Evolutionary conservation across 2,329 filamentous ascomycete species (phyloP).

Genomic region (Alternaria sp.): DNA sequence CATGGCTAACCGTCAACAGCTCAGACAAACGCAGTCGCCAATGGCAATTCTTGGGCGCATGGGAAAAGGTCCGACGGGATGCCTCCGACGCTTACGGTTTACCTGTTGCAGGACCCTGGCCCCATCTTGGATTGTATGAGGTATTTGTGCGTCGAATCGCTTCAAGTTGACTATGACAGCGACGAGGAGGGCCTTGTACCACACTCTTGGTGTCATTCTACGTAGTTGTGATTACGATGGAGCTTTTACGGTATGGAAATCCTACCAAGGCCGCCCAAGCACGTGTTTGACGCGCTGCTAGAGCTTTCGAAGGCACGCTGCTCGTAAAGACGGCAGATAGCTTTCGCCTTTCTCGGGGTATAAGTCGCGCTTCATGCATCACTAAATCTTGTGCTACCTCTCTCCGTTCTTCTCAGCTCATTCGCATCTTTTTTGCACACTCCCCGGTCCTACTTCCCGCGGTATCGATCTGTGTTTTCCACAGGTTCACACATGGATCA

Average conservation of each 20-base stretch:
- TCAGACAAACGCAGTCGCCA: conserved; percentile 14
- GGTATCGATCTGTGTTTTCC: conserved; percentile 5
- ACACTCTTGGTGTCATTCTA: conserved; percentile 3
- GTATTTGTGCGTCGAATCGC: conserved; percentile 34
- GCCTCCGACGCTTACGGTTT: conserved; percentile 15
- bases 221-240: background rate
- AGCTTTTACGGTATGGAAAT: conserved; percentile 10
- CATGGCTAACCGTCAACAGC: conserved; percentile 34
- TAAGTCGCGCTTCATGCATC: conserved; percentile 14
- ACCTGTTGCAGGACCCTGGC: conserved; percentile 13
- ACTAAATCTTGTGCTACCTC: conserved; percentile 2
- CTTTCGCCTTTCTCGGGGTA: conserved; percentile 3
- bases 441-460: conserved; percentile 12
- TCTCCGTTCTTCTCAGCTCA: conserved; percentile 8
- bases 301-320: conserved; percentile 9
- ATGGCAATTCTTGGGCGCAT: conserved; percentile 18
- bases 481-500: conserved; percentile 29
- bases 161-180: conserved; percentile 8
- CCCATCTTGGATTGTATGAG: conserved; percentile 19
- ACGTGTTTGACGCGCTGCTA: conserved; percentile 8
- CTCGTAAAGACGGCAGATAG: background rate
- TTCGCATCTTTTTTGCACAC: conserved; percentile 2
- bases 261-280: background rate
- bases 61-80: conserved; percentile 7
- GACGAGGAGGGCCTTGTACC: conserved; percentile 11